These are phyloP conservation scores for Cystobasidiaceae sp. DNA, from an alignment of 1,284 basidiomycete species.

Conservation along the genomic window DNA sequence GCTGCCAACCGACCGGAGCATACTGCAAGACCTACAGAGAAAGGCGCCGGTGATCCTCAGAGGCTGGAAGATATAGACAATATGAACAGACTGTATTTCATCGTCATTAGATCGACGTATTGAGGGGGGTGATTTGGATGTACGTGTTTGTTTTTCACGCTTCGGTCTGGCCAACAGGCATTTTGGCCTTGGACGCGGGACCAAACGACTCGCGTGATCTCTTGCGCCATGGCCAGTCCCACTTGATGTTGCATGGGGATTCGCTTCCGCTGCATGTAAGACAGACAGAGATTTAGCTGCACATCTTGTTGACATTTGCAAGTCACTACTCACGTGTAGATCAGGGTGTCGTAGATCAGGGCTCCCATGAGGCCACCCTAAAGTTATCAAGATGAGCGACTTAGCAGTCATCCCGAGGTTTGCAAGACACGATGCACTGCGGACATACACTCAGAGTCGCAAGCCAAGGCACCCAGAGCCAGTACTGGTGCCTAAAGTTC, in stretches of 20 bases:
- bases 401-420: not conserved
- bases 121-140: not conserved
- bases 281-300: no score
- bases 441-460: constrained; percentile 4
- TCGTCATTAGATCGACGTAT: no score
- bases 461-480: constrained; percentile 13
- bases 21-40: no score
- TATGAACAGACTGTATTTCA: no score
- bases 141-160: not conserved
- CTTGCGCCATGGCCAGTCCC: constrained; percentile 27
- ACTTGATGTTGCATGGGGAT: constrained; percentile 19
- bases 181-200: constrained; percentile 25
- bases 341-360: constrained; percentile 36
- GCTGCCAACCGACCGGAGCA: no score
- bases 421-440: not conserved
- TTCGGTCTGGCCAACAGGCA: constrained; percentile 24
- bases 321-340: constrained; percentile 32
- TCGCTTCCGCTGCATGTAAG: constrained; percentile 14
- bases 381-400: not conserved
- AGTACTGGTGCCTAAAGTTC: constrained; percentile 28
- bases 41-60: no score
- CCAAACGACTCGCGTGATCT: constrained; percentile 9
- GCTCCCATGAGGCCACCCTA: constrained; percentile 34
- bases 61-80: no score
- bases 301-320: no score